Evolutionary conservation across 441 rosid genomes (phyloP), one percentile per base, ranked within the genome.

Genomic region (Theobroma grandiflorum): DNA sequence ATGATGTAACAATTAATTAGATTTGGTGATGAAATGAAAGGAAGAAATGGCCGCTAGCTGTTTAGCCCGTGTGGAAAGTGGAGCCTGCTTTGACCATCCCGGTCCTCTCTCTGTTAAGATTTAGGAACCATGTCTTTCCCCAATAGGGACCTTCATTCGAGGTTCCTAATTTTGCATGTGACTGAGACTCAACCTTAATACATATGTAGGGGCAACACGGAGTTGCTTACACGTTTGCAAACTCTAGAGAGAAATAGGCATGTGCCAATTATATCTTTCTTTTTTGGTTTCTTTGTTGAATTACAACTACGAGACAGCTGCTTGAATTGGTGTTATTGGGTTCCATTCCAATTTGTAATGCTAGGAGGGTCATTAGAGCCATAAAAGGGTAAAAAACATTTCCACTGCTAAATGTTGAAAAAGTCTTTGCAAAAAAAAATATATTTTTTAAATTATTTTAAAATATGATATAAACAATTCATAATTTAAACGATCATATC

Each of bases 161-260:
- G 49, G 63, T 72, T 72, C 76, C 57, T 37, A 53, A 35, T 8
- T 50, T 71, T 52, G 61, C 61, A 52, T 71, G 55, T 70, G 74
- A 70, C 26, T 9, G 6, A 49, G 14, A 71, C 22, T 49, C 33
- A 6, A 47, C 58, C 20, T 68, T 33, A 15, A 4, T 5, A 26
- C 31, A 26, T 62, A 15, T 33, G 40, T 11, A 45, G 43, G 59
- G 55, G 3, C 4, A 10, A 0, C 49, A 45, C 8, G 1, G 59
- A 16, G 43, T 35, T 35, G 61, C 62, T 52, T 52, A 71, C 75
- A 52, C 75, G 62, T 71, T 71, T 52, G 12, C 52, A 38, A 71
- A 71, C 61, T 0, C 14, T 5, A 12, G 20, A 47, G 20, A 31
- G 37, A 69, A 26, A 26, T 40, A 47, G 58, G n/a, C 20, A 3